Evolutionary conservation across 306 rosid species (phyloP).

Genomic region (Cucurbita moschata): DNA sequence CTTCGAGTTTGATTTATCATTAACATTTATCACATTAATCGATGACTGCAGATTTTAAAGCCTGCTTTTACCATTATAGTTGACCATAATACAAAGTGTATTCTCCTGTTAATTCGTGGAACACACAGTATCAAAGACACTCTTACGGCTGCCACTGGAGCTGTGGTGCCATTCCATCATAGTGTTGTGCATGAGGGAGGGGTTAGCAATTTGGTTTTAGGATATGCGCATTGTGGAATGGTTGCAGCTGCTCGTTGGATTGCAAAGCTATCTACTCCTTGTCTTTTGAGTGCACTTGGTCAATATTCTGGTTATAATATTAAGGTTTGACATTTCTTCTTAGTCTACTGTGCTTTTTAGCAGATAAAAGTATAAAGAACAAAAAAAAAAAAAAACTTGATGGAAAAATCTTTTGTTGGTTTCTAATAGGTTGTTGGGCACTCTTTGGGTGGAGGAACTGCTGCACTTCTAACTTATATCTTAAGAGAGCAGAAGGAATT

Average conservation of each 20-base stretch:
- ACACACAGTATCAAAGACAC: conserved; percentile 96
- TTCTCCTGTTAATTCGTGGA: conserved; percentile 79
- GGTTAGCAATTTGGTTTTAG: conserved; percentile 73
- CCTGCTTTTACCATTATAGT: conserved; percentile 84
- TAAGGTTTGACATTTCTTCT: conserved; percentile 29
- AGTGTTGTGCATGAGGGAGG: conserved; percentile 75
- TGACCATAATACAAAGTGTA: conserved; percentile 41
- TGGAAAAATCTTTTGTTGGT: neutral
- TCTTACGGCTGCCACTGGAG: conserved; percentile 84
- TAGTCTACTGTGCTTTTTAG: neutral
- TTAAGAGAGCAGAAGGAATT: conserved; percentile 79
- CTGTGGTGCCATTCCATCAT: conserved; percentile 87
- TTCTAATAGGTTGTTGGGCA: conserved; percentile 73
- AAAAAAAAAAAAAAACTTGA: neutral
- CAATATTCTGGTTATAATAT: conserved; percentile 50
- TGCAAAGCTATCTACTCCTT: conserved; percentile 69
- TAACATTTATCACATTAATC: neutral
- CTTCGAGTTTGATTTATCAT: conserved; percentile 1
- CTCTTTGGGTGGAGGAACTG: conserved; percentile 98
- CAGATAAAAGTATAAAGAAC: neutral
- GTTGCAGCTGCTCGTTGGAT: conserved; percentile 98
- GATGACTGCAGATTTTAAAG: conserved; percentile 66
- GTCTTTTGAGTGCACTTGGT: conserved; percentile 54
- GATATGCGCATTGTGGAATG: conserved; percentile 96
- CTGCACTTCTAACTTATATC: conserved; percentile 80